Evolutionary conservation across 2,329 filamentous ascomycete species (phyloP).

Genomic region (Neocucurbitaria cava): DNA sequence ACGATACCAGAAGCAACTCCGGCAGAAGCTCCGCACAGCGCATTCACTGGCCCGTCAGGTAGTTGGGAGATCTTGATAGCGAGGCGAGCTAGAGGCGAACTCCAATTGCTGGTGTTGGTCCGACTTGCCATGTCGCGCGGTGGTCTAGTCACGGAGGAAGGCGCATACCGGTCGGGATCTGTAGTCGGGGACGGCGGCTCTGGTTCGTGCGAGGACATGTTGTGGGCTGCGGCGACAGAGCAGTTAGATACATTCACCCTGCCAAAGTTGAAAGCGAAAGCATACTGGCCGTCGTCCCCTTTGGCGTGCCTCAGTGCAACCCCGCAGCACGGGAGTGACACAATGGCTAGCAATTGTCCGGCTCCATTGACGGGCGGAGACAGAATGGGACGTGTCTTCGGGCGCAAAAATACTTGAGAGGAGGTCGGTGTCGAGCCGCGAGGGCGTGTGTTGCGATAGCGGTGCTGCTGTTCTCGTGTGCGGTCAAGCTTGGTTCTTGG

Average conservation of each 20-base stretch:
- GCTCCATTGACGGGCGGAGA: slow-evolving; percentile 49
- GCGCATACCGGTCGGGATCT: slow-evolving; percentile 44
- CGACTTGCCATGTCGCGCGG: slow-evolving; percentile 28
- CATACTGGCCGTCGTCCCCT: slow-evolving; percentile 51
- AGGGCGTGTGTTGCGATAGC: slow-evolving; percentile 4
- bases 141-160: slow-evolving; percentile 19
- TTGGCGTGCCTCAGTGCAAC: slow-evolving; percentile 48
- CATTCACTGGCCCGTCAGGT: slow-evolving; percentile 71
- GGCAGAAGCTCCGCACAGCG: slow-evolving; percentile 84
- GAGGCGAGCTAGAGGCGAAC: slow-evolving; percentile 40
- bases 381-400: slow-evolving; percentile 11
- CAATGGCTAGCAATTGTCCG: slow-evolving; percentile 50
- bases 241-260: slow-evolving; percentile 25
- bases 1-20: slow-evolving; percentile 93
- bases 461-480: not conserved
- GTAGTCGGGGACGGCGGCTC: slow-evolving; percentile 47
- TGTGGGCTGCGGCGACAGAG: slow-evolving; percentile 34
- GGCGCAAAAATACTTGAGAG: not conserved
- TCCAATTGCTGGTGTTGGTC: slow-evolving; percentile 21
- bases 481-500: slow-evolving; percentile 12
- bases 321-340: slow-evolving; percentile 53
- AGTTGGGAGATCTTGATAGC: slow-evolving; percentile 54
- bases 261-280: slow-evolving; percentile 1
- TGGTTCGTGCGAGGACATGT: slow-evolving; percentile 46
- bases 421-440: not conserved